These are phyloP conservation scores for Pharnaceum exiguum DNA, from an alignment of 148 eudicot genomes.

Conservation along the genomic window DNA sequence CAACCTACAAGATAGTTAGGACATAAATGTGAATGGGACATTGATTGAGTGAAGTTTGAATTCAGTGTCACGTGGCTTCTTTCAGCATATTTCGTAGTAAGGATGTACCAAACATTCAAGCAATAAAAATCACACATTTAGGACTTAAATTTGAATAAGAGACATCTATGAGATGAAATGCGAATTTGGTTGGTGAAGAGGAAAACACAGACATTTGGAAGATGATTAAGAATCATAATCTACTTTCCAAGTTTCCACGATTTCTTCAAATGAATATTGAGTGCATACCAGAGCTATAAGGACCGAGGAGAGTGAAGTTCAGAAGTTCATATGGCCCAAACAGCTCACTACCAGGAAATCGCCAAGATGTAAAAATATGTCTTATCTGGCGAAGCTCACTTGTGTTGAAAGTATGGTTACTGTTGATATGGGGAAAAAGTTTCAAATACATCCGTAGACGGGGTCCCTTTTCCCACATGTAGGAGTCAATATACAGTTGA, in stretches of 20 bases:
- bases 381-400: slow-evolving; percentile 61
- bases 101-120: too few species aligned
- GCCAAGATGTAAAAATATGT: slow-evolving; percentile 52
- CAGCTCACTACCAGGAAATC: slow-evolving; percentile 49
- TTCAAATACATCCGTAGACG: slow-evolving; percentile 80
- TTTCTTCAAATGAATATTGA: not conserved
- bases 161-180: too few species aligned
- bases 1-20: not conserved
- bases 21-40: not conserved
- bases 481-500: slow-evolving; percentile 67
- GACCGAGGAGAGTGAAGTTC: slow-evolving; percentile 79
- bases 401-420: slow-evolving; percentile 34
- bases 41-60: not conserved
- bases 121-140: too few species aligned
- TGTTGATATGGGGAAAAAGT: slow-evolving; percentile 46
- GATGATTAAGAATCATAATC: too few species aligned
- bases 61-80: too few species aligned
- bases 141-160: too few species aligned
- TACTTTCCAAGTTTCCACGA: too few species aligned
- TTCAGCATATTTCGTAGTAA: too few species aligned
- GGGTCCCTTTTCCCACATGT: slow-evolving; percentile 76
- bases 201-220: not conserved
- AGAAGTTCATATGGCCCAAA: slow-evolving; percentile 97
- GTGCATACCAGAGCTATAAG: slow-evolving; percentile 54
- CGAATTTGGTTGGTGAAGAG: too few species aligned